Evolutionary conservation across 306 rosid genomes (phyloP).

Genomic region (Luffa acutangula): DNA sequence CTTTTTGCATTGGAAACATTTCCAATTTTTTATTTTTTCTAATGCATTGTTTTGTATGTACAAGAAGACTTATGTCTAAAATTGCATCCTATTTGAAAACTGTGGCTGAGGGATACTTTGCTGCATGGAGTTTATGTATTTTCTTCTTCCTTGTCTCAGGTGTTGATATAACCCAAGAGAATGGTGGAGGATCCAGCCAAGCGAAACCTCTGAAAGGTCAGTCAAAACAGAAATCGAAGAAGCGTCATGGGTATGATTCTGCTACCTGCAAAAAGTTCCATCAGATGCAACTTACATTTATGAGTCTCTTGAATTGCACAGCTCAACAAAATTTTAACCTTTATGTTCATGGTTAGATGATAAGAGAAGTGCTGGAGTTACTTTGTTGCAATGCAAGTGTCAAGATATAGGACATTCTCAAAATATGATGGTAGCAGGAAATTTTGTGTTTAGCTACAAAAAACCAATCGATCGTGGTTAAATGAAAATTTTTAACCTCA

Average conservation of each 20-base stretch:
- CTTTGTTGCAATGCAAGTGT: background rate
- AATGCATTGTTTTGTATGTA: background rate
- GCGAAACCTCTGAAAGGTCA: constrained; percentile 52
- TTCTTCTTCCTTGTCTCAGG: constrained; percentile 24
- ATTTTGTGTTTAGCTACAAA: background rate
- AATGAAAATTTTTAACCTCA: background rate
- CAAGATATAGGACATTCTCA: background rate
- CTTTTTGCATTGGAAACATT: background rate
- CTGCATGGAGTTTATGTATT: background rate
- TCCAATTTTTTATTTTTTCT: background rate
- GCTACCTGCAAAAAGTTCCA: constrained; percentile 9
- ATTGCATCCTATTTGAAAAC: background rate
- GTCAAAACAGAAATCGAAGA: constrained; percentile 51
- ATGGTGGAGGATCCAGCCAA: constrained; percentile 41
- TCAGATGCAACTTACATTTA: constrained; percentile 11
- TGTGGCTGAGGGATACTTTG: background rate
- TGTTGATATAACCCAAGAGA: constrained; percentile 42
- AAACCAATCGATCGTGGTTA: background rate
- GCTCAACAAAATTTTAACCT: background rate
- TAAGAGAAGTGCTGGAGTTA: background rate
- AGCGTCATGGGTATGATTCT: constrained; percentile 76
- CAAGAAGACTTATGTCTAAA: background rate
- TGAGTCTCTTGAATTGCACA: constrained; percentile 2
- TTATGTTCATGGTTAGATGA: background rate
- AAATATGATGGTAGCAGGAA: background rate